Conservation (phyloP, 2,329 filamentous ascomycete species). For the Penicillium sp. region DNA sequence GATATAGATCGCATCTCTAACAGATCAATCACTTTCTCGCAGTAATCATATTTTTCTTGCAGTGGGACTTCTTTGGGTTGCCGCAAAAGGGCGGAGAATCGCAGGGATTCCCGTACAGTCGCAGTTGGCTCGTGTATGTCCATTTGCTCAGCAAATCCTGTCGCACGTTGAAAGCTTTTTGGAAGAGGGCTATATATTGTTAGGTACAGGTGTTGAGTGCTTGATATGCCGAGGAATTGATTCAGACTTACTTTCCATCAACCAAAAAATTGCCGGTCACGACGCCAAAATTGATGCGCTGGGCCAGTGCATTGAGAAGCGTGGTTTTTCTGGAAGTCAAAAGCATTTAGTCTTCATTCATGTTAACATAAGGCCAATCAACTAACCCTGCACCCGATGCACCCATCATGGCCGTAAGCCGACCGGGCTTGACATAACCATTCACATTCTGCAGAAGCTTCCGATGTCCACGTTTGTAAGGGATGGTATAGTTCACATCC, state of each 20-base stretch:
- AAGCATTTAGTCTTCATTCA: background rate
- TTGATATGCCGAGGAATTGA: background rate
- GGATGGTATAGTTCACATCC: constrained; percentile 71
- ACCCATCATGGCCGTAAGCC: constrained; percentile 78
- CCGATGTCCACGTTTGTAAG: constrained; percentile 44
- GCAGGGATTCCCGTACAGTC: constrained; percentile 66
- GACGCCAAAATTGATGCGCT: constrained; percentile 47
- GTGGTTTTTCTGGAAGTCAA: constrained; percentile 48
- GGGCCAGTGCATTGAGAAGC: constrained; percentile 48
- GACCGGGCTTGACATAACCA: constrained; percentile 75
- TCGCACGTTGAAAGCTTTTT: constrained; percentile 54
- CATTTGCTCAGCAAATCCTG: constrained; percentile 62
- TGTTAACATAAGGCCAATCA: background rate
- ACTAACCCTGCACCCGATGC: constrained; percentile 61
- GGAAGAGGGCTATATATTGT: constrained; percentile 36
- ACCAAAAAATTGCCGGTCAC: constrained; percentile 48
- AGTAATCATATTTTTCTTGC: constrained; percentile 67
- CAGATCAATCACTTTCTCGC: constrained; percentile 67
- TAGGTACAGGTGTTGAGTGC: background rate
- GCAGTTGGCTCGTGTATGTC: constrained; percentile 67
- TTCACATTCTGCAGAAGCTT: constrained; percentile 61
- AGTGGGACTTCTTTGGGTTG: constrained; percentile 59
- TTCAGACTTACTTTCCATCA: constrained; percentile 41
- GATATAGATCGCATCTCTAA: constrained; percentile 69
- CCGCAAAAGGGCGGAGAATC: constrained; percentile 65